Evolutionary conservation across 768 basidiomycete species (phyloP).

Genomic region (Rhizopogon salebrosus): DNA sequence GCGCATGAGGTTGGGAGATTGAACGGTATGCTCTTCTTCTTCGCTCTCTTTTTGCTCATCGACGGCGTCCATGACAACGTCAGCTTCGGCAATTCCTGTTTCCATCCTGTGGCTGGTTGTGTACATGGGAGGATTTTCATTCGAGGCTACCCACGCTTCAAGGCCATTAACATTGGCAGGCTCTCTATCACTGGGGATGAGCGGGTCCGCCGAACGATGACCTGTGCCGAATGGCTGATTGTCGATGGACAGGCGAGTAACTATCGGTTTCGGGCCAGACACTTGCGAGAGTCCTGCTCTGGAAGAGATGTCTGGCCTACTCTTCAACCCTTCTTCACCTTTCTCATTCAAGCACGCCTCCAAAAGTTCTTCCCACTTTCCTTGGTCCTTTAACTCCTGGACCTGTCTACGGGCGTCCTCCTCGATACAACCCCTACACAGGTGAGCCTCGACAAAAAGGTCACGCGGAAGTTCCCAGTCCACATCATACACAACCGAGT

Average conservation of each 20-base stretch:
- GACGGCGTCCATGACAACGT: not conserved
- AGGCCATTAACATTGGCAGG: not conserved
- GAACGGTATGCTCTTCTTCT: not conserved
- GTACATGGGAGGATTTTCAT: not conserved
- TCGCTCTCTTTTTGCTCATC: not conserved
- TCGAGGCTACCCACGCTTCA: not conserved
- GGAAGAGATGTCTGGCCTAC: not conserved
- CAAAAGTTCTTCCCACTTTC: conserved; percentile 15
- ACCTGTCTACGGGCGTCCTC: conserved; percentile 23
- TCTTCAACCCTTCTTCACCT: not conserved
- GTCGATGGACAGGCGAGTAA: not conserved
- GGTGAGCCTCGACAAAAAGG: conserved; percentile 25
- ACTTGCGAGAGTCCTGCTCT: not conserved
- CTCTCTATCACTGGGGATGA: not conserved
- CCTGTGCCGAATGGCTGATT: not conserved
- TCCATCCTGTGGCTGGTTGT: not conserved
- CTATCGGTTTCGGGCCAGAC: not conserved
- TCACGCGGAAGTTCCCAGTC: conserved; percentile 49
- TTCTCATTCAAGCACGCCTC: not conserved
- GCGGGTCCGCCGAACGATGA: too few species aligned
- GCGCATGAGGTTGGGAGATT: not conserved
- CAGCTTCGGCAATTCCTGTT: not conserved
- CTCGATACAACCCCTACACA: conserved; percentile 37
- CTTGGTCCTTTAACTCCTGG: conserved; percentile 15
- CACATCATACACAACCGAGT: conserved; percentile 47